Percentiles rank a stretch among this genome's conserved stretches.
Conservation (phyloP, 768 basidiomycete genomes). For the Galerina marginata region DNA sequence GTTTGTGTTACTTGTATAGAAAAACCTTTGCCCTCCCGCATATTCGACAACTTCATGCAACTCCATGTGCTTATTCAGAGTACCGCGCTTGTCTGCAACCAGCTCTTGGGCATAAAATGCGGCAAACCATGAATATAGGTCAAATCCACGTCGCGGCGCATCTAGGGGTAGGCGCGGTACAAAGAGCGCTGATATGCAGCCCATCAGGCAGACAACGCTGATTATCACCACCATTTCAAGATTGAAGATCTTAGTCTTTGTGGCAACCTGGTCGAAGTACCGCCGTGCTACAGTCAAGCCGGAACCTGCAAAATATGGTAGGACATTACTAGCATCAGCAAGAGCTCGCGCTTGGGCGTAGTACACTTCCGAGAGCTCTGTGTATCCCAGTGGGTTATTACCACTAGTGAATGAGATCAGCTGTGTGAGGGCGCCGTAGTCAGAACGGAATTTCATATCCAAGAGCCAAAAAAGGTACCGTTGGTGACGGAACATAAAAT, state of each 20-base stretch:
- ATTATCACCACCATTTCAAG: conserved; percentile 30
- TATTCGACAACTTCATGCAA: conserved; percentile 32
- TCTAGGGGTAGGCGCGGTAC: conserved; percentile 29
- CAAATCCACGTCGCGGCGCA: conserved; percentile 30
- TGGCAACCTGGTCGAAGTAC: conserved; percentile 36
- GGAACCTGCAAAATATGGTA: conserved; percentile 48
- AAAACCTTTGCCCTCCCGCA: conserved; percentile 34
- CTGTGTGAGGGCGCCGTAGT: no score
- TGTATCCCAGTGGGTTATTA: conserved; percentile 42
- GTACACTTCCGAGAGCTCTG: conserved; percentile 35
- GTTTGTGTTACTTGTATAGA: conserved; percentile 8
- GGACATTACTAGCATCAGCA: conserved; percentile 45
- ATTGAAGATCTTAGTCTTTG: conserved; percentile 30
- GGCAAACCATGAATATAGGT: conserved; percentile 32
- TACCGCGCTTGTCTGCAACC: conserved; percentile 15
- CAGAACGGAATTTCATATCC: no score
- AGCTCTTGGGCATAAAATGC: conserved; percentile 29
- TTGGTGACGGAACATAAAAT: conserved; percentile 42
- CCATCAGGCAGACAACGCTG: conserved; percentile 32
- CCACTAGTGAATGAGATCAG: conserved; percentile 29
- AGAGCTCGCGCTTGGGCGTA: conserved; percentile 40
- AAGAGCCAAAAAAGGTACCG: no score
- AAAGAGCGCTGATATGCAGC: conserved; percentile 34
- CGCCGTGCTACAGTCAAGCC: conserved; percentile 23
- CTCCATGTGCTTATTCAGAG: conserved; percentile 32